A percentile compares a stretch with the other conserved stretches of the same genome.
phyloP scores from a whole-genome alignment of 2,329 filamentous ascomycete species.

The Emericellopsis cladophorae region DNA sequence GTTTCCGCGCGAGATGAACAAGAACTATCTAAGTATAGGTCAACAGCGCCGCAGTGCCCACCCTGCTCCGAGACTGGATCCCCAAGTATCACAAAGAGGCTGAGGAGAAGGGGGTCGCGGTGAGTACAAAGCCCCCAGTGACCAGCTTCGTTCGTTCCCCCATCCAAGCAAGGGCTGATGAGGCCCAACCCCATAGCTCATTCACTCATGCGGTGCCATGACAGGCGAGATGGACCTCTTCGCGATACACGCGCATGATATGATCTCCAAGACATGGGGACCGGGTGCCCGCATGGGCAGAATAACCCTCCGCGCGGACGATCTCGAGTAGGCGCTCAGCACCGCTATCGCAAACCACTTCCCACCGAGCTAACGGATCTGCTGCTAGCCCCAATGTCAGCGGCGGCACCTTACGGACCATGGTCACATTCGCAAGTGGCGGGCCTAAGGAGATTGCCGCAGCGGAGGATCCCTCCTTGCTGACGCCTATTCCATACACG shows the following conservation, averaged over 20 bases:
- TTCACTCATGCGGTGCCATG: conserved; percentile 1
- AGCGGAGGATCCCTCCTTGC: background rate
- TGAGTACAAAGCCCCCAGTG: background rate
- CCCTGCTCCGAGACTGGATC: background rate
- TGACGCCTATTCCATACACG: background rate
- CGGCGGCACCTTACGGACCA: background rate
- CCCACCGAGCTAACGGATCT: background rate
- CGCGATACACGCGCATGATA: background rate
- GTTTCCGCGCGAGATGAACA: background rate
- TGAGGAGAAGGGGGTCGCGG: background rate
- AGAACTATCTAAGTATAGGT: background rate
- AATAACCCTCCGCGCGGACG: background rate
- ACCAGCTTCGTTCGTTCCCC: background rate
- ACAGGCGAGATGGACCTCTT: conserved; percentile 1
- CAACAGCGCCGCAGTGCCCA: background rate
- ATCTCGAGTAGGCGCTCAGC: background rate
- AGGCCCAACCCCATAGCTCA: background rate
- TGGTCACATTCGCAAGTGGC: background rate
- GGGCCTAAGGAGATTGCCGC: background rate
- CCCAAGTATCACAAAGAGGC: background rate
- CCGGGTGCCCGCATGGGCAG: background rate
- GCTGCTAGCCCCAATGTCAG: background rate
- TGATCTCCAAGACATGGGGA: background rate
- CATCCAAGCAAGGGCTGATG: background rate
- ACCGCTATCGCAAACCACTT: too few species aligned